Base-by-base conservation (phyloP, 2,329 filamentous ascomycete species). In the Aspergillus aculeatinus region DNA sequence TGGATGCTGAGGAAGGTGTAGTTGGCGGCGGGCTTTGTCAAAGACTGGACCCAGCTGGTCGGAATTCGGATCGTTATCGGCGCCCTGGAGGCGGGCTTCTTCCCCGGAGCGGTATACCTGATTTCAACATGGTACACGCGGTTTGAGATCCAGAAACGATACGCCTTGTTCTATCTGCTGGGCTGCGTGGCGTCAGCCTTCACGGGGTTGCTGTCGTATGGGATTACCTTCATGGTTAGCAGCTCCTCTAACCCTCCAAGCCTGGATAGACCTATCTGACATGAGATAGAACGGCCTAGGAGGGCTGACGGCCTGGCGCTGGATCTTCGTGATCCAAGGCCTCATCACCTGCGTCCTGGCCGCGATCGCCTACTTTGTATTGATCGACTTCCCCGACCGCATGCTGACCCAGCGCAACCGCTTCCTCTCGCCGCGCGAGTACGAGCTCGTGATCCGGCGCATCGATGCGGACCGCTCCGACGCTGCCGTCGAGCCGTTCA, bases 101-200 rank as follows among this genome's bases (percentile, higher is more conserved):
- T 77, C 55, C 74, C 76, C 0, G 78, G 76, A 29, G 80, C 79
- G 48, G 76, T 81, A 21, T 80, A 80, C 63, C 73, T 81, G 4
- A 68, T 80, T 10, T 73, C 71, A 14, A 79, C 76, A 4, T 80
- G 77, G 77, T 79, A 81, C 58, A 72, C 75, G 9, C 72, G 78
- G 80, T 88, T 85, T 66, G 88, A 91, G 74, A 81, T 91, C 19
- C 87, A 88, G 54, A 88, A 88, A 72, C 81, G 89, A 53, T 90
- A 89, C 69, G 86, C 87, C 0, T 72, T 83, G 25, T 91, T 91
- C 68, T 91, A 90, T 70, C 81, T 91, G 16, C 79, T 90, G 5
- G 88, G 88, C 42, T 87, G 83, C 63, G 79, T 89, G 5, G 86
- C 88, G 0, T 83, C 85, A 0, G 89, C 85, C 1, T 88, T 88